phyloP scores from a whole-genome alignment of 257 asterid genomes.

The Rehmannia glutinosa region DNA sequence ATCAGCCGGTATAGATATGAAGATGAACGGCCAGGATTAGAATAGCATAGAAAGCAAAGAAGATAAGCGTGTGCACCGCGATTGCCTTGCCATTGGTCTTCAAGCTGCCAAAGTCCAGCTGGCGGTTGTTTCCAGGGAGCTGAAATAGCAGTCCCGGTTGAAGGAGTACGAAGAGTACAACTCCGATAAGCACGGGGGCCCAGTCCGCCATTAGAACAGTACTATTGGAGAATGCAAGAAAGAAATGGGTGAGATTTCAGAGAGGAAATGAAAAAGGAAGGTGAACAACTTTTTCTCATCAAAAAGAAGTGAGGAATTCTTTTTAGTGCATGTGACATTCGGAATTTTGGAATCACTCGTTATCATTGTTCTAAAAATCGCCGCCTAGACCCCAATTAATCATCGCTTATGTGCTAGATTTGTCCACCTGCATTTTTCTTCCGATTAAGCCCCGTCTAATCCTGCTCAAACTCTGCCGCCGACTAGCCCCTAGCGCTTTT shows the following conservation, averaged over 20 bases:
- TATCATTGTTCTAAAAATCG: too few relatives aligned
- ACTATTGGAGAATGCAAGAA: not conserved
- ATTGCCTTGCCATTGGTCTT: conserved; percentile 88
- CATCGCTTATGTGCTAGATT: too few relatives aligned
- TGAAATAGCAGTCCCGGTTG: conserved; percentile 81
- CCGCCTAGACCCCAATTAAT: too few relatives aligned
- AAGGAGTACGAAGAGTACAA: conserved; percentile 65
- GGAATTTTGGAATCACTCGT: too few relatives aligned
- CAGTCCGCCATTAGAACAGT: conserved; percentile 65
- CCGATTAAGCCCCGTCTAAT: too few relatives aligned
- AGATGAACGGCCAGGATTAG: conserved; percentile 67
- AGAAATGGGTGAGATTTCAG: not conserved
- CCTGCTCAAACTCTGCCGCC: too few relatives aligned
- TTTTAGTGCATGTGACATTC: too few relatives aligned
- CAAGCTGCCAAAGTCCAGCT: conserved; percentile 69
- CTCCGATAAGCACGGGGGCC: conserved; percentile 86
- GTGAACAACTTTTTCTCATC: too few relatives aligned
- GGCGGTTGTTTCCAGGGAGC: conserved; percentile 64
- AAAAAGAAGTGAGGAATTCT: conserved; percentile 5
- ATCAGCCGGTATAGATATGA: conserved; percentile 78
- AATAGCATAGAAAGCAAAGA: conserved; percentile 69
- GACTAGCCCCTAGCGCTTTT: too few relatives aligned
- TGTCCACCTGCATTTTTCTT: too few relatives aligned
- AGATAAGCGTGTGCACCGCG: conserved; percentile 74
- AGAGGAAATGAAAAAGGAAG: not conserved